A percentile compares a stretch with the other conserved stretches of the same genome.
Conservation (phyloP, 2,329 filamentous ascomycete genomes). For the Nothomitra cinnamomea region DNA sequence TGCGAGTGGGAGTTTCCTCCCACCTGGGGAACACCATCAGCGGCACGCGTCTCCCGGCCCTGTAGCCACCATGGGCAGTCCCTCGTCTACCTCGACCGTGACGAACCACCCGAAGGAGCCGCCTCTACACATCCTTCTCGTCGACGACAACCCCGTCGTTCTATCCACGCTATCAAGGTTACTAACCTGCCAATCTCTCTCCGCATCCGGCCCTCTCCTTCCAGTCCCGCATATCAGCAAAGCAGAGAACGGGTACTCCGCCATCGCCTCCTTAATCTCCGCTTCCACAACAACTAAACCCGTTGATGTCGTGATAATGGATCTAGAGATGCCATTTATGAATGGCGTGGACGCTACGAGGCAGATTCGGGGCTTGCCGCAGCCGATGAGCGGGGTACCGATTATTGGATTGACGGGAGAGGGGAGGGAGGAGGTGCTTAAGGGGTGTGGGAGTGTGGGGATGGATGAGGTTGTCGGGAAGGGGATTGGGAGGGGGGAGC, state of each 20-base stretch:
- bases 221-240: constrained; percentile 21
- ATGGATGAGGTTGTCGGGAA: constrained; percentile 53
- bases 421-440: constrained; percentile 27
- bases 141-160: constrained; percentile 29
- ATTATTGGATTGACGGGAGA: constrained; percentile 33
- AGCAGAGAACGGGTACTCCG: constrained; percentile 25
- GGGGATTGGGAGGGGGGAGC: no score
- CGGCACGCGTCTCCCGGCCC: background rate
- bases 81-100: constrained; percentile 4
- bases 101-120: constrained; percentile 9
- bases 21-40: no score
- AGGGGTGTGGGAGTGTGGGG: constrained; percentile 32
- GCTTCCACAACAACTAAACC: constrained; percentile 7
- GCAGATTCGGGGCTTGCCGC: constrained; percentile 26
- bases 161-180: constrained; percentile 23
- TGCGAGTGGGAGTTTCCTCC: no score
- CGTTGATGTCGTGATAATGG: constrained; percentile 25
- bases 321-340: constrained; percentile 34
- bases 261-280: constrained; percentile 18
- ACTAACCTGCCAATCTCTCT: constrained; percentile 10
- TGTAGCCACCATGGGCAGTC: background rate
- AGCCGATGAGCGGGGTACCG: constrained; percentile 20
- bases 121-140: constrained; percentile 19
- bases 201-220: constrained; percentile 9
- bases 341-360: constrained; percentile 27